Base-by-base conservation (phyloP, 371 early-diverging fungal species). In the Apophysomyces sp. region DNA sequence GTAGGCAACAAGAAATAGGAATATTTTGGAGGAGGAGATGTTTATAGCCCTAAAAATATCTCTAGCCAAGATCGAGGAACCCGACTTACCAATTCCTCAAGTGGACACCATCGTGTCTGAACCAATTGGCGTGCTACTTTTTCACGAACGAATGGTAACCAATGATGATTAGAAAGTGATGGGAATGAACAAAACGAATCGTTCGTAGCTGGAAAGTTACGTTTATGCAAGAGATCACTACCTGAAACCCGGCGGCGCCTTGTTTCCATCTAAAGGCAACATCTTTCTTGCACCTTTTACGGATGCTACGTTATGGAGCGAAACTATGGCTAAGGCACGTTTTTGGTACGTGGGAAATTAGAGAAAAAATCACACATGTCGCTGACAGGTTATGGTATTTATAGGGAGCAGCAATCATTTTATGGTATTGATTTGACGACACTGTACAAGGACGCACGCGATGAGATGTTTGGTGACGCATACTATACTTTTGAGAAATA, bases 21-120 rank as follows among this genome's bases (percentile, higher is more conserved):
- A n/a, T n/a, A n/a, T n/a, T n/a, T n/a, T n/a, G n/a, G n/a, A n/a
- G n/a, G n/a, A n/a, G n/a, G n/a, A n/a, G n/a, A n/a, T n/a, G n/a
- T 59, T 27, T 3, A 37, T 37, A 37, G 37, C 37, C 3, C 11
- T 37, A 37, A 16, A 18, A 16, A 24, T 58, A 34, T 13, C 34
- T 39, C 41, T 71, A 90, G 92, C 89, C 72, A 95, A 94, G 76
- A 90, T 96, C 44, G 98, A 96, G 68, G 89, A 92, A 29, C 78
- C 88, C 6, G 65, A 76, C 62, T 64, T 91, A 7, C 81, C 87
- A 36, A 76, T 85, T 18, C 92, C 93, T 13, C 70, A 85, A 70
- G 97, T 98, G 2, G 99, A 98, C 58, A 93, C 94, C 4, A 89
- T 98, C 30, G 89, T 98, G 56, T 94, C 95, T 36, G 99, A 98